Evolutionary conservation across 306 rosid species (phyloP).

Genomic region (Dalbergia cochinchinensis): DNA sequence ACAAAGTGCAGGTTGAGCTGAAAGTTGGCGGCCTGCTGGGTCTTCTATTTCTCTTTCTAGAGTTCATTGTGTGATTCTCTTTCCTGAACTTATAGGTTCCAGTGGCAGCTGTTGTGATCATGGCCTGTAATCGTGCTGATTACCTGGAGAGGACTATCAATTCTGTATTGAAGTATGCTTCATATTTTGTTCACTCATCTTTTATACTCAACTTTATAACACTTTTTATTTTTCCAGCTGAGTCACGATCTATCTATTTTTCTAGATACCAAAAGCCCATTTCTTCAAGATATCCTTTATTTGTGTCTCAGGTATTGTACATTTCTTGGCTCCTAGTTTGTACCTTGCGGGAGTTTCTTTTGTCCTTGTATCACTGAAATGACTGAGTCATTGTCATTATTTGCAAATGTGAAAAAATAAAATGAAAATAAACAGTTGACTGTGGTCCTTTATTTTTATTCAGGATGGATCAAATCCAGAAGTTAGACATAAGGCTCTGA

Average conservation of each 20-base stretch:
- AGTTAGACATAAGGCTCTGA: constrained; percentile 82
- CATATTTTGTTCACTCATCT: constrained; percentile 24
- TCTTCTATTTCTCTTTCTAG: constrained; percentile 41
- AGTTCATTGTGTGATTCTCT: constrained; percentile 46
- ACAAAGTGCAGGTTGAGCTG: constrained; percentile 74
- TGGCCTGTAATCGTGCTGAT: constrained; percentile 99
- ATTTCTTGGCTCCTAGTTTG: constrained; percentile 42
- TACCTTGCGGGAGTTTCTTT: constrained; percentile 30
- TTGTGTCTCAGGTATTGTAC: constrained; percentile 89
- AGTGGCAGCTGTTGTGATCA: constrained; percentile 97
- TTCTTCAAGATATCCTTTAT: constrained; percentile 83
- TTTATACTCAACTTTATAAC: constrained; percentile 19
- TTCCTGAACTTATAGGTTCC: constrained; percentile 71
- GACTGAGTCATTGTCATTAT: constrained; percentile 25
- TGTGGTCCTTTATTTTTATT: constrained; percentile 34
- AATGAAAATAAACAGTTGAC: constrained; percentile 29
- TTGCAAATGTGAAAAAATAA: constrained; percentile 34
- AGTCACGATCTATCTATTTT: constrained; percentile 46
- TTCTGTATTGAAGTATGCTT: constrained; percentile 80
- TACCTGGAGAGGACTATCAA: constrained; percentile 86
- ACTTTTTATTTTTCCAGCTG: constrained; percentile 44
- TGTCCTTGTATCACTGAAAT: constrained; percentile 33
- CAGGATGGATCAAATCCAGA: constrained; percentile 85
- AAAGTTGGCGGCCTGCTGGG: constrained; percentile 38
- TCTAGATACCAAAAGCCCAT: constrained; percentile 77